These are phyloP conservation scores for Nepenthes gracilis DNA, from an alignment of 148 eudicot species.

Conservation along the genomic window DNA sequence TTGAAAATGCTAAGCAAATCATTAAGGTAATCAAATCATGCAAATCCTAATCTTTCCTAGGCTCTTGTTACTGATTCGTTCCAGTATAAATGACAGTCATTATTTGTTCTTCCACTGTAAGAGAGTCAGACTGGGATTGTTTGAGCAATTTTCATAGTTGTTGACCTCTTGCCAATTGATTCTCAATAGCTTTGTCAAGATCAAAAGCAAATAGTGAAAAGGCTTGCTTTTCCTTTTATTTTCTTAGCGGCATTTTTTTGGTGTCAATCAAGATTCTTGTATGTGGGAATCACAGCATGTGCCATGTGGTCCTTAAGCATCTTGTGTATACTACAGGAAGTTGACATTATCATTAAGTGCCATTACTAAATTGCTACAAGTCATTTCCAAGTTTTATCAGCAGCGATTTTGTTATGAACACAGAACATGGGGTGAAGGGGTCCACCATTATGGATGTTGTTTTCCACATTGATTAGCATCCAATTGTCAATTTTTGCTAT, in stretches of 20 bases:
- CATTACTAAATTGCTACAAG: background rate
- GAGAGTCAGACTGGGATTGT: slow-evolving; percentile 3
- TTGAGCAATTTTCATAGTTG: slow-evolving; percentile 4
- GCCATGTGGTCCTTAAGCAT: background rate
- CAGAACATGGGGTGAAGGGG: too few relatives aligned
- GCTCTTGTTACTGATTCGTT: background rate
- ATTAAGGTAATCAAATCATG: slow-evolving; percentile 35
- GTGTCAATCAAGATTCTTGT: background rate
- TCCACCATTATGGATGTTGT: too few relatives aligned
- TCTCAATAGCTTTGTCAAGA: background rate
- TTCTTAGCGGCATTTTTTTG: background rate
- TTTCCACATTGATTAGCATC: too few relatives aligned
- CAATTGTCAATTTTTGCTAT: too few relatives aligned
- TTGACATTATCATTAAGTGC: background rate
- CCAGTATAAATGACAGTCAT: slow-evolving; percentile 2
- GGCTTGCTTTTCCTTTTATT: background rate
- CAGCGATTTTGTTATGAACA: too few relatives aligned
- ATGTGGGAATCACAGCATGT: background rate
- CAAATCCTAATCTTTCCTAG: background rate
- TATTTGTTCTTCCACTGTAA: slow-evolving; percentile 3
- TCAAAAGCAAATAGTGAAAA: slow-evolving; percentile 4
- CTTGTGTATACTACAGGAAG: background rate
- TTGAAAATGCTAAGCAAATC: slow-evolving; percentile 61
- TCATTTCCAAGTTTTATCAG: background rate
- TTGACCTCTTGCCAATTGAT: slow-evolving; percentile 2